Evolutionary conservation across 805 yeast genomes (phyloP), one percentile per base, ranked within the genome.

Genomic region (Sungouiozyma intestinalis): DNA sequence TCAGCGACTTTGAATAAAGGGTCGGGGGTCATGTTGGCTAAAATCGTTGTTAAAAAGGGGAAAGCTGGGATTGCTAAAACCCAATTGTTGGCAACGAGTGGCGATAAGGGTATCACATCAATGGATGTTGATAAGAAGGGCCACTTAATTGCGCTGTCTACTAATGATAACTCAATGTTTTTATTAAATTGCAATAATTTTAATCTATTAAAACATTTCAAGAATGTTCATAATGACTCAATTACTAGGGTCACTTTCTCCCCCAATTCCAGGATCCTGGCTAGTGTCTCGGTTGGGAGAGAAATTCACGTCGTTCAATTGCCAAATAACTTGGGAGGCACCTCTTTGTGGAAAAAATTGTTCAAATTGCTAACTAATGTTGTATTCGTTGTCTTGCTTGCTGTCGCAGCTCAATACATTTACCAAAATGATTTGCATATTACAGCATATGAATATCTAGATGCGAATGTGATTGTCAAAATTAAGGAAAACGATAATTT

Each of bases 271-370:
- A 65, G 72, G 36, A 71, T 69, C 43, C 62, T 85, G 40, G 90
- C 85, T 2, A 73, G 86, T 18, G 81, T 77, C 0, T 79, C 90
- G 32, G 95, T 90, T 2, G 84, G 94, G 3, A 81, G 81, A 46
- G 71, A 85, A 1, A 73, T 86, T 17, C 77, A 72, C 48, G 74
- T 85, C n/a, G 62, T 79, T 45, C 68, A 66, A 44, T 60, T 85
- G 14, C 88, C 92, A 24, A 24, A 11, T 11, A 24, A 24, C 11
- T 24, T 24, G 11, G 29, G 29, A 24, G 29, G 29, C 11, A 45
- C 47, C 5, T 52, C 63, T 2, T 35, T 54, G 3, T 40, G 49
- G 35, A 47, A 49, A 21, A 55, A 53, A 39, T 14, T 58, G 2
- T 48, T 52, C 40, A 50, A 42, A 18, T 45, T 56, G 11, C 41